Percentiles rank a stretch among this genome's conserved stretches.
Conservation (phyloP, 805 yeast genomes). For the Metschnikowia sp. region DNA sequence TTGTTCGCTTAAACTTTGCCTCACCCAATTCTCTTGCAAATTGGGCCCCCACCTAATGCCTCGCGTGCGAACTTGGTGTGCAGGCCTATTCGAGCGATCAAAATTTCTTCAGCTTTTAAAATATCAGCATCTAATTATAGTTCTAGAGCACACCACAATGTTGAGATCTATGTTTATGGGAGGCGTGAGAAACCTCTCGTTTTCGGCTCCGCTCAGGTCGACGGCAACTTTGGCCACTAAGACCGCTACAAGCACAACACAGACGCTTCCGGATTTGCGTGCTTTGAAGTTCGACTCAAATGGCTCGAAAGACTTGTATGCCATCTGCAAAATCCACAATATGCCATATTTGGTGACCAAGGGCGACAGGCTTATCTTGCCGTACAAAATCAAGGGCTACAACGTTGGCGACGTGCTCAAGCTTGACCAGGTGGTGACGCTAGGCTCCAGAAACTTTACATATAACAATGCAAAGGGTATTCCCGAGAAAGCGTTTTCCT, state of each 20-base stretch:
- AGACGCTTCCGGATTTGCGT: constrained; percentile 39
- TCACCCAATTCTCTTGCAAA: no score
- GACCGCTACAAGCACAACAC: neutral
- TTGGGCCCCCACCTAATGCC: no score
- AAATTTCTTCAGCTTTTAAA: neutral
- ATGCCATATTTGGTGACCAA: constrained; percentile 85
- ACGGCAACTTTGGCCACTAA: constrained; percentile 1
- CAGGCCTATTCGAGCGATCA: no score
- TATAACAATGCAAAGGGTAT: constrained; percentile 41
- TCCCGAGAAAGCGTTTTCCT: constrained; percentile 51
- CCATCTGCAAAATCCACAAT: constrained; percentile 75
- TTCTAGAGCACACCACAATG: constrained; percentile 2
- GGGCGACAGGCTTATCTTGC: constrained; percentile 82
- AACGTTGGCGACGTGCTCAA: constrained; percentile 79
- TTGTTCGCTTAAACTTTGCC: no score
- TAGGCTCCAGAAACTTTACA: constrained; percentile 85
- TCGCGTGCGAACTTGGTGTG: no score
- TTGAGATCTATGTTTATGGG: constrained; percentile 10
- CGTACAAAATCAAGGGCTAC: constrained; percentile 72
- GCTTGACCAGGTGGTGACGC: constrained; percentile 69
- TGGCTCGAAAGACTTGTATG: constrained; percentile 58
- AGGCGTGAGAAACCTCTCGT: constrained; percentile 11
- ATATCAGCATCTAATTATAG: neutral
- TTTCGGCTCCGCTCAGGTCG: constrained; percentile 9
- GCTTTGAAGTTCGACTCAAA: constrained; percentile 67